Evolutionary conservation across 805 yeast species (phyloP), one percentile per base, ranked within the genome.

Genomic region (Nakazawaea molendinolei): DNA sequence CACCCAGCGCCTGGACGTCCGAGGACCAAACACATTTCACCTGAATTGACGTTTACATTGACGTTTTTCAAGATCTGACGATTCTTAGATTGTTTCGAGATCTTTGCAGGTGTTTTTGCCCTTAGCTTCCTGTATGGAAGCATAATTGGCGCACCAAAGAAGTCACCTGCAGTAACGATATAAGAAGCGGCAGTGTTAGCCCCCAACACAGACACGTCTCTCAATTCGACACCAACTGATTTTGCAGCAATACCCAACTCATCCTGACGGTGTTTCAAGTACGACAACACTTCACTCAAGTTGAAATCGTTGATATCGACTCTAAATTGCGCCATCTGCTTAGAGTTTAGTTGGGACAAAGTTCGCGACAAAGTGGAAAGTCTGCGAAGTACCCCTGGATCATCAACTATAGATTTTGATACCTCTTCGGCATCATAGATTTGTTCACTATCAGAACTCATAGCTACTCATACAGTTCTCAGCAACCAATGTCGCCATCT

Each of bases 1-100:
- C 89, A 82, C 31, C 92, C 92, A 19, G 90, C 79, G 47, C 90
- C 87, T 2, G 90, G 87, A 43, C 81, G 70, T 36, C 84, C 86
- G 23, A 79, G 55, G 5, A 81, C 87, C 33, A 81, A 60, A 22
- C 76, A 67, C 76, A 79, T 70, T 47, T 79, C 86, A 46, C 87
- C 86, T 2, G 82, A 71, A 36, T 65, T 61, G 24, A 48, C 47
- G 30, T 36, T 35, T 19, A 54, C 58, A 14, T 37, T 41, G 23
- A 50, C 43, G 23, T 46, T 43, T 25, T 42, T 39, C 24, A 55
- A 43, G 31, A 55, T 55, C 18, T 49, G 43, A 43, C 56, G 48
- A 16, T 31, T 23, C 22, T 23, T 31, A n/a, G 22, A 27, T 14
- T 23, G 14, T 12, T 14, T 23, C 44, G 42, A 8, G 46, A 37